Evolutionary conservation across 164 flowering plant species (phyloP).

Genomic region (Cinnamomum micranthum): DNA sequence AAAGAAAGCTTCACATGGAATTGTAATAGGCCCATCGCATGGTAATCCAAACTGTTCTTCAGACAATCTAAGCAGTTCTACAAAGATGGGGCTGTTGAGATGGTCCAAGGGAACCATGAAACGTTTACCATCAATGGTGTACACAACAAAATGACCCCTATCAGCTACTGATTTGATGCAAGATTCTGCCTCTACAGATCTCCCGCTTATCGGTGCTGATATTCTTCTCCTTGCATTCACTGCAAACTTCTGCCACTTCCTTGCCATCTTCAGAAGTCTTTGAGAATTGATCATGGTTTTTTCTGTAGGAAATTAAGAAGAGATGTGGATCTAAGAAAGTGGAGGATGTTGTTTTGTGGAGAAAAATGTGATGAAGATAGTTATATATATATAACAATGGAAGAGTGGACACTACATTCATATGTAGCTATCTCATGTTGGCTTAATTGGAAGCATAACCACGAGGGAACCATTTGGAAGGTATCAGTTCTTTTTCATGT

Average conservation of each 20-base stretch:
- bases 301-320: not conserved
- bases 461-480: not conserved
- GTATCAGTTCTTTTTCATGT: too few species aligned
- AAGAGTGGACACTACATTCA: not conserved
- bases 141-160: constrained; percentile 17
- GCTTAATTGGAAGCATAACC: not conserved
- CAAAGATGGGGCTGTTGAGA: constrained; percentile 19
- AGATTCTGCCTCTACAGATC: not conserved
- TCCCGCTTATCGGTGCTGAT: not conserved
- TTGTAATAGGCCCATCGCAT: constrained; percentile 19
- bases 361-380: not conserved
- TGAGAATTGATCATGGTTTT: not conserved
- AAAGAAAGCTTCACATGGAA: constrained; percentile 21
- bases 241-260: not conserved
- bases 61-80: constrained; percentile 24
- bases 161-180: not conserved
- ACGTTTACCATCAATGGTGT: constrained; percentile 9
- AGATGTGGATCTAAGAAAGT: not conserved
- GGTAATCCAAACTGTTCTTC: constrained; percentile 26
- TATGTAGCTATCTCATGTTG: not conserved
- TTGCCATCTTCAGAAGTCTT: not conserved
- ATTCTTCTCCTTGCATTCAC: not conserved
- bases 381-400: too few species aligned
- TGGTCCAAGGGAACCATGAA: constrained; percentile 22
- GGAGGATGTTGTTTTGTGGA: not conserved